Base-by-base conservation (phyloP, 2,329 filamentous ascomycete genomes). In the Sporothrix dimorphospora region DNA sequence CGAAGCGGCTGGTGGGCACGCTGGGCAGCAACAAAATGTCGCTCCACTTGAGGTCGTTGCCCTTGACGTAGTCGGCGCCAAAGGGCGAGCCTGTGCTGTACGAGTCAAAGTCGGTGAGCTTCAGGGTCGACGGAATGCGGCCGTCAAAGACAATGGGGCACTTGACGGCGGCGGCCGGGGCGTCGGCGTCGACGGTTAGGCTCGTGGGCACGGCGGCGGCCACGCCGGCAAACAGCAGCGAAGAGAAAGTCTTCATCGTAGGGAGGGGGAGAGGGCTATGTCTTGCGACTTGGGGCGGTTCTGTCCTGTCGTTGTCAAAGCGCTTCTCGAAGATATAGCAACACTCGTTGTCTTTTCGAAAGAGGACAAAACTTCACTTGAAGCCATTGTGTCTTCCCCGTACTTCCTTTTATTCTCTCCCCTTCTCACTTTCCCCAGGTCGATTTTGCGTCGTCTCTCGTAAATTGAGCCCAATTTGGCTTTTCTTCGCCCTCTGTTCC, bases 111-210 rank as follows among this genome's bases (percentile, higher is more conserved):
- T 80, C 78, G 63, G 73, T 69, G 0, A 76, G 76, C 4, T 67
- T 24, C 8, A 78, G 74, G 21, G 74, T 69, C 12, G 76, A 59
- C 21, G 78, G 76, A 55, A 82, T 74, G 66, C 81, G 80, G 49
- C 81, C 81, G 76, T 82, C 80, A 73, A 82, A 79, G 71, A 82
- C 73, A 69, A 82, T 63, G 66, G 81, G 80, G 75, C 81, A 82
- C 65, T 76, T 77, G 55, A 71, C 27, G 27, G 69, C 7, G 27
- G 69, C 53, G 4, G 55, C 55, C 6, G 40, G 45, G 4, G 66
- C 27, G 45, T 51, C 55, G 27, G 69, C 69, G 8, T 45, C 55
- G 55, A 24, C 40, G 24, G 69, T 19, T 21, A 34, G 16, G 27
- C 42, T 30, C n/a, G 57, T 45, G 5, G 71, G 71, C 51, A 63